phyloP scores from a whole-genome alignment of 1,139 yeast genomes.

The Groenewaldozyma sp. region DNA sequence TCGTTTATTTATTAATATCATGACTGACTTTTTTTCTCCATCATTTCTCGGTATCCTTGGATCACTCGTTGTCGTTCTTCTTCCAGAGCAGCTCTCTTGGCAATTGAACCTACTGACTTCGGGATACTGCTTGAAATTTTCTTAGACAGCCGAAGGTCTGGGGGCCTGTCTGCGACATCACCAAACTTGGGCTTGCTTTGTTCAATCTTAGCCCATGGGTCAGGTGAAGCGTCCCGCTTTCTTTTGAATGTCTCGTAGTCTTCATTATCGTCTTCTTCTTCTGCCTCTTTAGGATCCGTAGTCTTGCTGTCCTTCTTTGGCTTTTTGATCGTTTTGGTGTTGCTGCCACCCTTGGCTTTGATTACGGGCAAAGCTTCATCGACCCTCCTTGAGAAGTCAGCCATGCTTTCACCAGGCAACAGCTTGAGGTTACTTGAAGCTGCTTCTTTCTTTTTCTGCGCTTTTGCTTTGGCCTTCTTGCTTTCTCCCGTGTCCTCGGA shows the following conservation, averaged over 20 bases:
- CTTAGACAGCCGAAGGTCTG: constrained; percentile 28
- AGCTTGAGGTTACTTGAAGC: constrained; percentile 17
- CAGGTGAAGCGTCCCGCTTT: constrained; percentile 30
- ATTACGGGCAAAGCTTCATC: constrained; percentile 33
- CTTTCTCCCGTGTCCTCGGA: constrained; percentile 6
- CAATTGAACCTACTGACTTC: constrained; percentile 33
- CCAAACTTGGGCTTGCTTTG: constrained; percentile 32
- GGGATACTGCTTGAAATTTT: constrained; percentile 30
- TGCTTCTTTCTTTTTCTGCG: constrained; percentile 4
- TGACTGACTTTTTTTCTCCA: constrained; percentile 13
- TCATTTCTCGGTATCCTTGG: constrained; percentile 26
- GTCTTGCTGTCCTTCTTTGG: constrained; percentile 12
- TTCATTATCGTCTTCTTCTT: constrained; percentile 21
- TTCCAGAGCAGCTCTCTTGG: constrained; percentile 31
- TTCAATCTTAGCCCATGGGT: constrained; percentile 33
- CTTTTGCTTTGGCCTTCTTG: constrained; percentile 5
- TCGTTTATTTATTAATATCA: constrained; percentile 1
- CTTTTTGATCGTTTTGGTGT: constrained; percentile 21
- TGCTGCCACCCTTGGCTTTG: constrained; percentile 26
- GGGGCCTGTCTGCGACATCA: constrained; percentile 35
- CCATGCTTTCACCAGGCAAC: constrained; percentile 29
- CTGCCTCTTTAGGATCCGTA: constrained; percentile 16
- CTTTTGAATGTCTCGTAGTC: constrained; percentile 15
- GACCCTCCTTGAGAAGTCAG: constrained; percentile 32
- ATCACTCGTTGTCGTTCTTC: constrained; percentile 31